A percentile compares a stretch with the other conserved stretches of the same genome.
Evolutionary conservation across 441 rosid species (phyloP).

Genomic region (Breynia disticha): DNA sequence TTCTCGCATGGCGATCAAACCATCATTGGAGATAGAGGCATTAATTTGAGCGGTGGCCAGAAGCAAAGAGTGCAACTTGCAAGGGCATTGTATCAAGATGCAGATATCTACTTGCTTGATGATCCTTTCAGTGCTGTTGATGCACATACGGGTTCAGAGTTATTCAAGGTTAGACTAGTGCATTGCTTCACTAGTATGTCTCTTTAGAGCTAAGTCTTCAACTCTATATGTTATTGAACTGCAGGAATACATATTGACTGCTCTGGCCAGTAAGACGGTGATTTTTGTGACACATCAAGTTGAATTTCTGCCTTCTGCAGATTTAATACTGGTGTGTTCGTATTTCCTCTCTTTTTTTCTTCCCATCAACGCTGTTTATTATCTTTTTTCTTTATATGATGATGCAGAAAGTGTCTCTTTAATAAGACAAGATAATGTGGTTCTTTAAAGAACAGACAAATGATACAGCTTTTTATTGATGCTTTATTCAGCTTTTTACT

Average conservation of each 20-base stretch:
- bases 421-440: too few relatives aligned
- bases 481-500: not conserved
- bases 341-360: not conserved
- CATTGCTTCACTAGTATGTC: conserved; percentile 5
- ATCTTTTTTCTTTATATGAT: not conserved
- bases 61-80: conserved; percentile 99
- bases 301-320: conserved; percentile 92
- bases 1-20: conserved; percentile 98
- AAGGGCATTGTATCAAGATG: conserved; percentile 98
- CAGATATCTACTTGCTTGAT: conserved; percentile 91
- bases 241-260: conserved; percentile 92
- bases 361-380: not conserved
- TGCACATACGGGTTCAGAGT: conserved; percentile 95
- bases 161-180: conserved; percentile 66
- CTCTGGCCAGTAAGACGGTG: conserved; percentile 77
- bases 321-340: conserved; percentile 68
- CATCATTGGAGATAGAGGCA: conserved; percentile 96
- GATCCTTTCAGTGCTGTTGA: conserved; percentile 99
- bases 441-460: too few relatives aligned
- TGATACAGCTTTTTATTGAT: not conserved
- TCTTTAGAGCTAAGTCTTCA: conserved; percentile 8
- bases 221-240: conserved; percentile 24
- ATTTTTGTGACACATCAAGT: conserved; percentile 98
- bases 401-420: not conserved
- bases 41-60: conserved; percentile 97